These are phyloP conservation scores for Kuraishia hungarica DNA, from an alignment of 805 yeast species.

Conservation along the genomic window DNA sequence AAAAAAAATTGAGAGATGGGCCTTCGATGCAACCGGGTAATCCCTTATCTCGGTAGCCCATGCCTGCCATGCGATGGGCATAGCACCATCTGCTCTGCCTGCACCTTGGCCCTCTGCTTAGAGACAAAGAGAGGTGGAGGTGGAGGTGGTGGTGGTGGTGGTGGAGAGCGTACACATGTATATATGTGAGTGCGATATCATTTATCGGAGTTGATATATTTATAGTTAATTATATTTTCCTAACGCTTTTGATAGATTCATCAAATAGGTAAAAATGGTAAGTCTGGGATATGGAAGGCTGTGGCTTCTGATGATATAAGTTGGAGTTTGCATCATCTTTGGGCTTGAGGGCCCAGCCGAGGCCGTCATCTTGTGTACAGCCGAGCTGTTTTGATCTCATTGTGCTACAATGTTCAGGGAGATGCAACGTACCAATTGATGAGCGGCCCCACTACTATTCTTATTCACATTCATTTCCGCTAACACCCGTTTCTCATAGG, in stretches of 20 bases:
- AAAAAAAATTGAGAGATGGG: not conserved
- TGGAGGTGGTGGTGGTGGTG: too few relatives aligned
- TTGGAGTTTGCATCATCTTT: too few relatives aligned
- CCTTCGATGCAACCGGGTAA: not conserved
- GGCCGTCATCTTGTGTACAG: too few relatives aligned
- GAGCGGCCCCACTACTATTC: not conserved
- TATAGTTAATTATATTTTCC: too few relatives aligned
- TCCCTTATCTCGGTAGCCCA: not conserved
- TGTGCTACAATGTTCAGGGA: too few relatives aligned
- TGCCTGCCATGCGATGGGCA: not conserved
- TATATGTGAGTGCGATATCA: too few relatives aligned
- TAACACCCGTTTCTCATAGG: slow-evolving; percentile 12
- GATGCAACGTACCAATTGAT: not conserved
- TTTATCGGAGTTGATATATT: too few relatives aligned
- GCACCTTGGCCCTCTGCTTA: not conserved
- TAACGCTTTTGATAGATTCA: too few relatives aligned
- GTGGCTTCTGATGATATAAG: too few relatives aligned
- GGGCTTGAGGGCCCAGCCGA: too few relatives aligned
- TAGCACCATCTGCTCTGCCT: not conserved
- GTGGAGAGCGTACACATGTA: not conserved
- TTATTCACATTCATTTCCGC: not conserved
- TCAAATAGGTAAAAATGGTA: not conserved
- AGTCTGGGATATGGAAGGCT: too few relatives aligned
- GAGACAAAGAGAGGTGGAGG: not conserved
- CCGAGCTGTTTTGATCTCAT: too few relatives aligned